A percentile compares a stretch with the other conserved stretches of the same genome.
Conservation (phyloP, 129 eudicot species). For the Saussurea involucrata region DNA sequence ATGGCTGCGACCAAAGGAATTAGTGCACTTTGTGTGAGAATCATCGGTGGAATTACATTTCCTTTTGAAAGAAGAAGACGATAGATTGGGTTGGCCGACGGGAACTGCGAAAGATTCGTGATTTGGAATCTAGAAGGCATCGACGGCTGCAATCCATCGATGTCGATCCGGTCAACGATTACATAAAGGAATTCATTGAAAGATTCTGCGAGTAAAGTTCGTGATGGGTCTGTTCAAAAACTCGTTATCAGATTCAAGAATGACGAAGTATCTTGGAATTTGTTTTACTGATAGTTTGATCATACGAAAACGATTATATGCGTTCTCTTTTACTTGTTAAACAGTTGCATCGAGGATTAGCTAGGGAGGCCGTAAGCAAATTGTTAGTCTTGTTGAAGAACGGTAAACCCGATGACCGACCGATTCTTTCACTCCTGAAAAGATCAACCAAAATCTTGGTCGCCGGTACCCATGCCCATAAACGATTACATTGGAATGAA, state of each 20-base stretch:
- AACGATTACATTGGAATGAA: too few relatives aligned
- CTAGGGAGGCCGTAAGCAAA: constrained; percentile 71
- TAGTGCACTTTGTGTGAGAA: too few relatives aligned
- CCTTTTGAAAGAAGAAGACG: too few relatives aligned
- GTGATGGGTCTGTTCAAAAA: constrained; percentile 76
- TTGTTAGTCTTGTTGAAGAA: constrained; percentile 69
- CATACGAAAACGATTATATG: not conserved
- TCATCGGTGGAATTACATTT: too few relatives aligned
- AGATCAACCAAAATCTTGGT: constrained; percentile 44
- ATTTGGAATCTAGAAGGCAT: too few relatives aligned
- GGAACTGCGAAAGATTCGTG: too few relatives aligned
- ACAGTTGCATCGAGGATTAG: constrained; percentile 68
- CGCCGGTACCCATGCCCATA: constrained; percentile 62
- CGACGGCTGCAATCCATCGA: too few relatives aligned
- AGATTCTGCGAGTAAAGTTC: too few relatives aligned
- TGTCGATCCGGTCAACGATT: too few relatives aligned
- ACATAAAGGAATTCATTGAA: too few relatives aligned
- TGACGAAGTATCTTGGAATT: constrained; percentile 51
- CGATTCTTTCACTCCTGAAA: constrained; percentile 67
- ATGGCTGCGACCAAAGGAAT: too few relatives aligned
- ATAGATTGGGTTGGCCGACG: too few relatives aligned
- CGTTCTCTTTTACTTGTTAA: not conserved
- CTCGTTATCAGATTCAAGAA: constrained; percentile 62
- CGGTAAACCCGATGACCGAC: constrained; percentile 36
- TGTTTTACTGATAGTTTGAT: not conserved